phyloP scores from a whole-genome alignment of 371 early-diverging fungal species.

The Amoeboaphelidium occidentale region DNA sequence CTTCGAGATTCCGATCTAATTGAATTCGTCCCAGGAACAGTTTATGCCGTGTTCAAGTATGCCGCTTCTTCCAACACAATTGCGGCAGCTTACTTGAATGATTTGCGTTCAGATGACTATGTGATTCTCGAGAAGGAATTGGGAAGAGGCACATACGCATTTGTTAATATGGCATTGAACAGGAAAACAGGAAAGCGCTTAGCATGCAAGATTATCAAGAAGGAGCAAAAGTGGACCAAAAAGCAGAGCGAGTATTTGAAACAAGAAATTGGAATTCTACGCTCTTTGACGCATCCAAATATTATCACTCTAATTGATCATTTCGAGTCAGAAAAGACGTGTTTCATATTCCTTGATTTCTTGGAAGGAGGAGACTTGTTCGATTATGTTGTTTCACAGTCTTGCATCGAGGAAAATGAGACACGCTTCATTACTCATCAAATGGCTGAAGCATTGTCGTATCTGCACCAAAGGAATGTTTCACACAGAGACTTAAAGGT shows the following conservation, averaged over 20 bases:
- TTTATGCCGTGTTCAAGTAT: no score
- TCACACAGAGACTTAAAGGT: slow-evolving; percentile 14
- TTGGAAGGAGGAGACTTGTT: slow-evolving; percentile 29
- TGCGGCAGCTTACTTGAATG: no score
- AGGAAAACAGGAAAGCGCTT: not conserved
- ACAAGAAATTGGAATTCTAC: not conserved
- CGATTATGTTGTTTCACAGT: slow-evolving; percentile 14
- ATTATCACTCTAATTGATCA: not conserved
- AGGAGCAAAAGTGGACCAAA: not conserved
- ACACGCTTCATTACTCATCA: slow-evolving; percentile 24
- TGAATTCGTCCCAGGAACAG: not conserved
- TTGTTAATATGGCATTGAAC: not conserved
- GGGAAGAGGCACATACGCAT: not conserved
- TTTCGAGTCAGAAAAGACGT: not conserved
- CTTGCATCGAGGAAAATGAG: slow-evolving; percentile 20
- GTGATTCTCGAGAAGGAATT: not conserved
- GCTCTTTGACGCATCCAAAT: not conserved
- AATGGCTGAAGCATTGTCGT: slow-evolving; percentile 18
- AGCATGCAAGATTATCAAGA: not conserved
- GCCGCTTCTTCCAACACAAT: no score
- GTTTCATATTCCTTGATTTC: not conserved
- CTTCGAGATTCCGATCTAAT: not conserved
- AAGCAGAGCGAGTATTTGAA: not conserved
- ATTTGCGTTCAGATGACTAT: not conserved
- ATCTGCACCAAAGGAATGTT: slow-evolving; percentile 20